These are phyloP conservation scores for Fraxinus latifolia DNA, from an alignment of 305 asterid genomes.

Conservation along the genomic window DNA sequence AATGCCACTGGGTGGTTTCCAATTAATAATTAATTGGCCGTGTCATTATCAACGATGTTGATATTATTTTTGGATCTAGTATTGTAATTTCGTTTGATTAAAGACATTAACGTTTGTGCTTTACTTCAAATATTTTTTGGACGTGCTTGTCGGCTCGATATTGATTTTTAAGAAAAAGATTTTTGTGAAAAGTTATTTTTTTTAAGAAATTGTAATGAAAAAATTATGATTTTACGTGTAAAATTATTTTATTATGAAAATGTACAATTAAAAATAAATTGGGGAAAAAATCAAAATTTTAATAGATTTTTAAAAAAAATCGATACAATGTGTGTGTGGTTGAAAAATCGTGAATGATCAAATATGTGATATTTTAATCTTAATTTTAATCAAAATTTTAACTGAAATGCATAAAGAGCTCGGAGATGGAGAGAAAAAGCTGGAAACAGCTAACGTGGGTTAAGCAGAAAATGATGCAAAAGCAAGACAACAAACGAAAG, in stretches of 20 bases:
- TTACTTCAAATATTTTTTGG: not conserved
- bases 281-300: too few species aligned
- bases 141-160: not conserved
- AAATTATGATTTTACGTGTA: too few species aligned
- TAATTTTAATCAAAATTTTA: too few species aligned
- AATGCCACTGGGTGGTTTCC: slow-evolving; percentile 20
- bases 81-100: not conserved
- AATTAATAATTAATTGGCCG: not conserved
- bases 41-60: slow-evolving; percentile 3
- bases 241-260: too few species aligned
- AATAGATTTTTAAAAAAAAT: too few species aligned
- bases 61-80: not conserved
- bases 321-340: too few species aligned
- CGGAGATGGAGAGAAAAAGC: not conserved
- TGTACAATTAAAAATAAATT: too few species aligned
- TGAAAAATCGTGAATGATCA: too few species aligned
- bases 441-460: slow-evolving; percentile 15
- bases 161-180: not conserved
- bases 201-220: not conserved
- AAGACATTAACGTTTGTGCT: not conserved
- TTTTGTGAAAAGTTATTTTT: too few species aligned
- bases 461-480: slow-evolving; percentile 7
- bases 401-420: not conserved
- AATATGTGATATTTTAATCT: too few species aligned
- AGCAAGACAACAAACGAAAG: not conserved